Evolutionary conservation across 2,329 filamentous ascomycete genomes (phyloP), one percentile per base, ranked within the genome.

Genomic region (Amesomyces nigricolor): DNA sequence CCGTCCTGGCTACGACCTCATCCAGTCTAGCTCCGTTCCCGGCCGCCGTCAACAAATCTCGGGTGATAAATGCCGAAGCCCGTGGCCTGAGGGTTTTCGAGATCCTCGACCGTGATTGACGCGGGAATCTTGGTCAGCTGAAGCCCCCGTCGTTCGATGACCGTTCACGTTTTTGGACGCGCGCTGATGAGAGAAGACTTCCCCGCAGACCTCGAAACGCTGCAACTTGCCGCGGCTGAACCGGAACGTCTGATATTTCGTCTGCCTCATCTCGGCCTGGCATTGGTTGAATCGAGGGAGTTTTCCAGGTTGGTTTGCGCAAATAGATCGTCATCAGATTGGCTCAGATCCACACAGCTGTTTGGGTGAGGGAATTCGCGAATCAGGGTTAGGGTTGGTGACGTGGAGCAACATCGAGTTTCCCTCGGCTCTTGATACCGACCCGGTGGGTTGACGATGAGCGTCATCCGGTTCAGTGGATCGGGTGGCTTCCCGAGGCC

Each of bases 1-100:
- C 50, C 9, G 22, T 39, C 16, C 32, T 47, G 13, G 47, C 37
- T 26, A 35, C 51, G n/a, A 38, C 61, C 47, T 47, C 17, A 52
- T 59, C 16, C 13, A 38, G 57, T 38, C 38, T 62, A 62, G 61
- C 55, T 56, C 43, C 11, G n/a, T n/a, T 32, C 38, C 51, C 17
- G 35, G 37, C 13, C 16, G 17, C 14, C 22, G 62, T 59, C 62
- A 64, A 63, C 62, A 63, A 63, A 61, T 53, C 49, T 50, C 49
- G 53, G 52, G 40, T 17, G 4, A 11, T 35, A n/a, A 16, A 17
- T 35, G 42, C 48, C 48, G 56, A 47, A 19, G 16, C 11, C 52
- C 38, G 49, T 32, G 30, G 7, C 46, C 14, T 30, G 19, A 22
- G 5, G 43, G 5, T 11, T 32, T 29, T 39, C 42, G 11, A 35